Percentiles rank a stretch among this genome's conserved stretches.
Conservation (phyloP, 2,329 filamentous ascomycete genomes). For the Macrophomina pseudophaseolina region DNA sequence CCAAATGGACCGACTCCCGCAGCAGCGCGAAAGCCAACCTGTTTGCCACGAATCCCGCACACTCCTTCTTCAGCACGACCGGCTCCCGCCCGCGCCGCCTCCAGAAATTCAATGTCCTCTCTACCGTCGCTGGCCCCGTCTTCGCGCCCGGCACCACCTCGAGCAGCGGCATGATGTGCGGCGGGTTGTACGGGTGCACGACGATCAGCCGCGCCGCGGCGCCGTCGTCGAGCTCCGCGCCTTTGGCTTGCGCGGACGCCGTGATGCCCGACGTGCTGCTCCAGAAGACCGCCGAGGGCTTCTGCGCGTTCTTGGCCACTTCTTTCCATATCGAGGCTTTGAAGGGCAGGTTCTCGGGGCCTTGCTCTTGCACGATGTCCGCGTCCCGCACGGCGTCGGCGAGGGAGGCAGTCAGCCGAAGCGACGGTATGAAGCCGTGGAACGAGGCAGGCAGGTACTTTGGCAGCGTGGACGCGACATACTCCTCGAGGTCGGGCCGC, state of each 20-base stretch:
- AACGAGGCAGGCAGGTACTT: conserved; percentile 43
- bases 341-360: conserved; percentile 59
- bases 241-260: conserved; percentile 53
- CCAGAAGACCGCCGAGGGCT: conserved; percentile 57
- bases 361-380: conserved; percentile 64
- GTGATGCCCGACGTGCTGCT: conserved; percentile 64
- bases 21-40: conserved; percentile 62
- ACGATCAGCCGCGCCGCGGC: conserved; percentile 52
- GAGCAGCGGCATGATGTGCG: conserved; percentile 65
- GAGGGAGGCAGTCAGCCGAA: conserved; percentile 47
- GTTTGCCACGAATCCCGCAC: conserved; percentile 63
- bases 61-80: conserved; percentile 58
- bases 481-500: conserved; percentile 52
- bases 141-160: conserved; percentile 60
- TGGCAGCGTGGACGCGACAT: conserved; percentile 52
- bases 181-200: conserved; percentile 67
- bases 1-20: conserved; percentile 61
- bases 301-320: conserved; percentile 52
- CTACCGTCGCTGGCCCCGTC: conserved; percentile 47
- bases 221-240: conserved; percentile 28
- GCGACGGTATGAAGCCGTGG: conserved; percentile 32
- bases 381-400: conserved; percentile 52
- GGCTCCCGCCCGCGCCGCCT: conserved; percentile 48
- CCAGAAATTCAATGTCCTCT: conserved; percentile 55
- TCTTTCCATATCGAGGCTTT: conserved; percentile 59